A percentile compares a stretch with the other conserved stretches of the same genome.
phyloP scores from a whole-genome alignment of 495 filamentous ascomycete genomes.

The Trypethelium eluteriae region DNA sequence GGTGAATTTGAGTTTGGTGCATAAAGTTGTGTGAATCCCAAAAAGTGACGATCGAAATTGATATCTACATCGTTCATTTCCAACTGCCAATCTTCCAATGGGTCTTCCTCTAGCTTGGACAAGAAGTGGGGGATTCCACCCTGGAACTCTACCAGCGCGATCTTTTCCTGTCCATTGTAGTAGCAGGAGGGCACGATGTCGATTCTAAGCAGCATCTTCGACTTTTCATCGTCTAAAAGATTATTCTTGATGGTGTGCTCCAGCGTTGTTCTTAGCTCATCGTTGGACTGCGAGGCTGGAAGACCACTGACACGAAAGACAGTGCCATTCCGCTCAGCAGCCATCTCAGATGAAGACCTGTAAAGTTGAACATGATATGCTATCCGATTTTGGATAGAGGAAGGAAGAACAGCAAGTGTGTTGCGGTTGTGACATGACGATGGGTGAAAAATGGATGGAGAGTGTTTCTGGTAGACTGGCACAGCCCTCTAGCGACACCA shows the following conservation, averaged over 20 bases:
- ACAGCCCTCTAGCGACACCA: too few species aligned
- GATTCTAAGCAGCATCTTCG: not conserved
- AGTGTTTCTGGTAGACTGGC: too few species aligned
- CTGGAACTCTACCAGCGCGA: not conserved
- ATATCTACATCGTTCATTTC: not conserved
- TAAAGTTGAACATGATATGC: too few species aligned
- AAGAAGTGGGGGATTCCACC: not conserved
- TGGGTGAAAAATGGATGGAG: too few species aligned
- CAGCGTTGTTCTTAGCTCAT: not conserved
- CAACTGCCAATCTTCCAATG: not conserved
- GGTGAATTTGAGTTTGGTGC: not conserved
- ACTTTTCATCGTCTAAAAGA: not conserved
- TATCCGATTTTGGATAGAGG: too few species aligned
- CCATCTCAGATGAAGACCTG: not conserved
- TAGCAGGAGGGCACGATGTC: not conserved
- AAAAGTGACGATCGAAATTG: not conserved
- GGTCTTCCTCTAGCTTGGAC: not conserved
- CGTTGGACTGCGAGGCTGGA: not conserved
- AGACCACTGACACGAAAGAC: not conserved
- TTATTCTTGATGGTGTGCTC: not conserved
- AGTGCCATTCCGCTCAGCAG: not conserved
- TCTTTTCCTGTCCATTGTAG: not conserved
- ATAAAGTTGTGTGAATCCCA: not conserved
- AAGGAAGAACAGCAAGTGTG: too few species aligned
- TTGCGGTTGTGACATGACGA: too few species aligned